Conservation (phyloP, 2,329 filamentous ascomycete genomes). For the Hypocreales sp. region DNA sequence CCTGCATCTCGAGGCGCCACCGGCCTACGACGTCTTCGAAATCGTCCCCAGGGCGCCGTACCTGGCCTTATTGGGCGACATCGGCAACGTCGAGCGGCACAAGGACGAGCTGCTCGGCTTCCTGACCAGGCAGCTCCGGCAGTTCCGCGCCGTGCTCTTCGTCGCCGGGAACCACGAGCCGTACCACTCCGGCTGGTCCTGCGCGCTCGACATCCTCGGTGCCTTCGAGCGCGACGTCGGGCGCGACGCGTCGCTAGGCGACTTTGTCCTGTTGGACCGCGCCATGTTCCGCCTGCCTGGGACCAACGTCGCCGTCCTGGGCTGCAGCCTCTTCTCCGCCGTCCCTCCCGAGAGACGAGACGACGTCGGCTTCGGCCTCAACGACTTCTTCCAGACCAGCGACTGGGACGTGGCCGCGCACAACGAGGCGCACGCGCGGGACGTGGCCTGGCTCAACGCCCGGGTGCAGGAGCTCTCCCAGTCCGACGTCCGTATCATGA, state of each 20-base stretch:
- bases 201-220: slow-evolving; percentile 12
- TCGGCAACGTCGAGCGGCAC: slow-evolving; percentile 27
- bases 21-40: slow-evolving; percentile 32
- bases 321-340: slow-evolving; percentile 30
- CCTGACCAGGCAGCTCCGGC: slow-evolving; percentile 26
- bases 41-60: slow-evolving; percentile 30
- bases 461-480: slow-evolving; percentile 13
- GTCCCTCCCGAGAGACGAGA: slow-evolving; percentile 21
- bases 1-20: slow-evolving; percentile 35
- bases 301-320: slow-evolving; percentile 14
- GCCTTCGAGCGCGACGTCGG: slow-evolving; percentile 14
- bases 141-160: slow-evolving; percentile 34
- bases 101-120: slow-evolving; percentile 26
- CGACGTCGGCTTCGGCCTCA: slow-evolving; percentile 25
- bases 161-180: slow-evolving; percentile 43
- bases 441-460: slow-evolving; percentile 27
- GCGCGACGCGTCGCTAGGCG: slow-evolving; percentile 13
- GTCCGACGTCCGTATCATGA: slow-evolving; percentile 12
- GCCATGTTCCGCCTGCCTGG: slow-evolving; percentile 9
- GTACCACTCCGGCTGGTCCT: slow-evolving; percentile 24
- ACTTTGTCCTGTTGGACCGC: slow-evolving; percentile 24
- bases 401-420: slow-evolving; percentile 23
- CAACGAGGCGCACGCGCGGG: slow-evolving; percentile 18
- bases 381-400: slow-evolving; percentile 34
- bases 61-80: slow-evolving; percentile 40